These are phyloP conservation scores for Macroventuria anomochaeta DNA, from an alignment of 2,329 filamentous ascomycete genomes.

Conservation along the genomic window DNA sequence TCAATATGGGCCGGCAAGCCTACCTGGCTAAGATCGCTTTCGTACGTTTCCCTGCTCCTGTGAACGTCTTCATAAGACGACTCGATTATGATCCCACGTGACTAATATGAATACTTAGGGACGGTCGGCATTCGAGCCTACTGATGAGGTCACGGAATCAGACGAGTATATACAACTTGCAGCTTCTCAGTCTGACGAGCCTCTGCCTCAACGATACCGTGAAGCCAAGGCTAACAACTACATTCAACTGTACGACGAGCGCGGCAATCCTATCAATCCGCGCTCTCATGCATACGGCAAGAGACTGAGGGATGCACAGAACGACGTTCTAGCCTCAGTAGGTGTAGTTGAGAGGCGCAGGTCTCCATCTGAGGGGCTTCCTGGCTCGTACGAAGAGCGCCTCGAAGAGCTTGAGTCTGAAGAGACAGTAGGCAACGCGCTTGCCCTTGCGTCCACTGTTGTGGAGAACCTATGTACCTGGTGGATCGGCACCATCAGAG, in stretches of 20 bases:
- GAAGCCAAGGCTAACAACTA: slow-evolving; percentile 36
- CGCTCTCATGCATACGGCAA: slow-evolving; percentile 49
- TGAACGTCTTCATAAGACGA: background rate
- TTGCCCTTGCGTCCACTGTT: slow-evolving; percentile 34
- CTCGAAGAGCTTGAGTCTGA: slow-evolving; percentile 41
- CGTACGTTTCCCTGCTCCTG: slow-evolving; percentile 26
- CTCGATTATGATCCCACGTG: background rate
- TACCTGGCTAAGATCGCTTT: slow-evolving; percentile 49
- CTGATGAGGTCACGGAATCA: slow-evolving; percentile 29
- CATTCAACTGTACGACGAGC: slow-evolving; percentile 53
- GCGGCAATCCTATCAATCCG: slow-evolving; percentile 54
- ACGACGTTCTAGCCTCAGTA: slow-evolving; percentile 56
- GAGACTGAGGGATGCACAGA: slow-evolving; percentile 54
- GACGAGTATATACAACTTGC: slow-evolving; percentile 39
- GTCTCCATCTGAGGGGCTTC: slow-evolving; percentile 34
- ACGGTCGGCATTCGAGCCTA: slow-evolving; percentile 51
- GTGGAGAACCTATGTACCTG: slow-evolving; percentile 41
- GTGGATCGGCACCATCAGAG: slow-evolving; percentile 44
- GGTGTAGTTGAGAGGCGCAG: slow-evolving; percentile 54
- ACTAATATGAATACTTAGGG: slow-evolving; percentile 42
- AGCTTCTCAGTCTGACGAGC: slow-evolving; percentile 29
- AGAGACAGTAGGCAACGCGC: slow-evolving; percentile 35
- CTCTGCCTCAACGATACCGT: slow-evolving; percentile 28
- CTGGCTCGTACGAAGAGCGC: slow-evolving; percentile 36
- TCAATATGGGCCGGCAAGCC: slow-evolving; percentile 46